Evolutionary conservation across 768 basidiomycete species (phyloP).

Genomic region (Rhodosporidiobolus odoratus): DNA sequence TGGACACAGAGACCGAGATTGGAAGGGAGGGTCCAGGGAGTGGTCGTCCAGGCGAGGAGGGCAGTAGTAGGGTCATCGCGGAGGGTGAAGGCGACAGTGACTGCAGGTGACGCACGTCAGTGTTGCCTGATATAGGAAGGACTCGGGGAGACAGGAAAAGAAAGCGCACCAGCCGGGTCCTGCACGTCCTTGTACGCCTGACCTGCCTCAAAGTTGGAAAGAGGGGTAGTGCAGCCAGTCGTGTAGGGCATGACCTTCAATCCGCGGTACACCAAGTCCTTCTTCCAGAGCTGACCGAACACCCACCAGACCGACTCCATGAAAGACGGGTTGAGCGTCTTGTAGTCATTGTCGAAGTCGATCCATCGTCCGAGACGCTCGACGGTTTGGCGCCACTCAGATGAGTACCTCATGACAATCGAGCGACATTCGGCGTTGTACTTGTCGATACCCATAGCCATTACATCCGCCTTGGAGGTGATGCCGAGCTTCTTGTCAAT

Average conservation of each 20-base stretch:
- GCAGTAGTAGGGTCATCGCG: slow-evolving; percentile 87
- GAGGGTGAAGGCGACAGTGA: slow-evolving; percentile 86
- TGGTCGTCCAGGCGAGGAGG: slow-evolving; percentile 95
- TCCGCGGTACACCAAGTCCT: slow-evolving; percentile 85
- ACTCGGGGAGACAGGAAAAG: too few species aligned
- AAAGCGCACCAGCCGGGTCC: slow-evolving; percentile 73
- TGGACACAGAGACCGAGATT: slow-evolving; percentile 94
- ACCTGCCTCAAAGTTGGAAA: slow-evolving; percentile 96
- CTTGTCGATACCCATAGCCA: slow-evolving; percentile 90
- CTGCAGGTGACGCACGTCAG: slow-evolving; percentile 46
- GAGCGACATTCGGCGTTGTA: slow-evolving; percentile 95
- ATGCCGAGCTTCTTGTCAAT: slow-evolving; percentile 95
- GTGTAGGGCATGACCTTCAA: slow-evolving; percentile 97
- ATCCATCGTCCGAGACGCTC: slow-evolving; percentile 99
- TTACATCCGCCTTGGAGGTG: slow-evolving; percentile 85
- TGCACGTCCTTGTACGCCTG: slow-evolving; percentile 84
- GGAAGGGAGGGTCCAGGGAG: slow-evolving; percentile 95
- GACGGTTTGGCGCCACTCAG: slow-evolving; percentile 89
- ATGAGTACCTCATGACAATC: slow-evolving; percentile 94
- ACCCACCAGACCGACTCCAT: slow-evolving; percentile 99
- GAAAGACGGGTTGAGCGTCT: slow-evolving; percentile 83
- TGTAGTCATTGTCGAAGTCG: slow-evolving; percentile 99
- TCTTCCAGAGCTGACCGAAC: slow-evolving; percentile 87
- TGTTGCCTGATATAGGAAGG: neutral
- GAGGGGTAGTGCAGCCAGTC: slow-evolving; percentile 86